Percentiles rank a stretch among this genome's conserved stretches.
Evolutionary conservation across 441 rosid genomes (phyloP).

Genomic region (Geranium incanum): DNA sequence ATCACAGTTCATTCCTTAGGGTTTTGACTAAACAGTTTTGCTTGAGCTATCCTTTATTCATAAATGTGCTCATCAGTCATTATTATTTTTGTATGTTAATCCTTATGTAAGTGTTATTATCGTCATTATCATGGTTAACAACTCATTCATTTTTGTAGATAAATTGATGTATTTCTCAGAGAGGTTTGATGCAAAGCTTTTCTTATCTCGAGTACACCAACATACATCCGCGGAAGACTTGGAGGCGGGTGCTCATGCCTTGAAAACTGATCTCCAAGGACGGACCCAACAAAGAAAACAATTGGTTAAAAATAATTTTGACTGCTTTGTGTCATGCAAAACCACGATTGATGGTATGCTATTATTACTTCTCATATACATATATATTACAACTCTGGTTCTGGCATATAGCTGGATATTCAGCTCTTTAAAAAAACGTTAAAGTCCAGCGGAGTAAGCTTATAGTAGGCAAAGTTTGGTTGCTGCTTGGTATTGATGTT

Average conservation of each 20-base stretch:
- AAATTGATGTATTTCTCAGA: conserved; percentile 87
- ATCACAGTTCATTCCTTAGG: background rate
- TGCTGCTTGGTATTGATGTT: conserved; percentile 21
- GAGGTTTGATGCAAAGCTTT: conserved; percentile 79
- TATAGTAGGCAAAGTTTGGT: background rate
- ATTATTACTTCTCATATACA: conserved; percentile 11
- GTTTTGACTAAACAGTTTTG: background rate
- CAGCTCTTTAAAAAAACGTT: conserved; percentile 15
- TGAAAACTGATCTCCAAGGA: conserved; percentile 89
- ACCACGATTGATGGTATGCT: conserved; percentile 91
- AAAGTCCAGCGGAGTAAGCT: background rate
- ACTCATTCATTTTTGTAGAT: conserved; percentile 43
- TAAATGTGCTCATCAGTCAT: background rate
- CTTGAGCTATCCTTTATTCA: background rate
- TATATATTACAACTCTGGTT: conserved; percentile 12
- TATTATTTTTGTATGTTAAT: too few species aligned
- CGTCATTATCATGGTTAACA: conserved; percentile 10
- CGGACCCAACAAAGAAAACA: conserved; percentile 90
- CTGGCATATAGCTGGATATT: conserved; percentile 6
- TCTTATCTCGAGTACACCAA: conserved; percentile 83
- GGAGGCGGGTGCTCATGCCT: conserved; percentile 86
- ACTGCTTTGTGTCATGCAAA: conserved; percentile 98
- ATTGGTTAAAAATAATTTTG: conserved; percentile 92
- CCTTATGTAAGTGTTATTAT: too few species aligned
- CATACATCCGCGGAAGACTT: conserved; percentile 70